Evolutionary conservation across 805 yeast species (phyloP).

Genomic region (Jamesozyma hellenica): DNA sequence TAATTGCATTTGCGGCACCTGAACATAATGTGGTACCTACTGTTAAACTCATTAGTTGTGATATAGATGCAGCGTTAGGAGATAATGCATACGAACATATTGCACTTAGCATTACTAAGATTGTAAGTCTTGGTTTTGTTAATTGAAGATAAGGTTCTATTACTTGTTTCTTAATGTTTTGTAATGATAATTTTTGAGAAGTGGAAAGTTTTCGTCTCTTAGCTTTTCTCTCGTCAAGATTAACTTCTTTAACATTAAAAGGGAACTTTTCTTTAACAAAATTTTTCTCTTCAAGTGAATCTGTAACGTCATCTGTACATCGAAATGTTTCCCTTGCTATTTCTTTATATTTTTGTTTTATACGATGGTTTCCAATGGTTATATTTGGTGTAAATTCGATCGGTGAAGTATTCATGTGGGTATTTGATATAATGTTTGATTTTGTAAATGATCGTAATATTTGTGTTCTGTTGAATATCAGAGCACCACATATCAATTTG

Average conservation of each 20-base stretch:
- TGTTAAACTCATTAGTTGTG: conserved; percentile 62
- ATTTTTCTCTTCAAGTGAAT: conserved; percentile 1
- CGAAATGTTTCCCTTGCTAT: conserved; percentile 27
- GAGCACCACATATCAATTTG: background rate
- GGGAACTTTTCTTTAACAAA: conserved; percentile 33
- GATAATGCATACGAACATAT: conserved; percentile 91
- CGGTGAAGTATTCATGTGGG: conserved; percentile 29
- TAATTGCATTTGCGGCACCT: conserved; percentile 92
- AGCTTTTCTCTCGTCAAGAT: conserved; percentile 7
- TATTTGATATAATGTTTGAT: background rate
- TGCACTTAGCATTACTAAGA: conserved; percentile 80
- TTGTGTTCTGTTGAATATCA: background rate
- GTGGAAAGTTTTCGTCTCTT: conserved; percentile 1
- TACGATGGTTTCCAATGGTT: conserved; percentile 2
- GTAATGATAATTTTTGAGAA: background rate
- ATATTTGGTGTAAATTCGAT: conserved; percentile 32
- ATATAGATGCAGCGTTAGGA: conserved; percentile 67
- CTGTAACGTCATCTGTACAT: conserved; percentile 26
- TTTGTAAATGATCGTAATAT: background rate
- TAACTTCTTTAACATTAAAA: conserved; percentile 44
- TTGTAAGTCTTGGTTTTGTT: conserved; percentile 84
- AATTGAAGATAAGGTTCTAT: conserved; percentile 61
- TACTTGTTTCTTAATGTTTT: conserved; percentile 29
- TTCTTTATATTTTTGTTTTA: conserved; percentile 10
- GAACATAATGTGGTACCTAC: conserved; percentile 81